These are phyloP conservation scores for Nigrograna mackinnonii DNA, from an alignment of 2,329 filamentous ascomycete genomes.

Conservation along the genomic window DNA sequence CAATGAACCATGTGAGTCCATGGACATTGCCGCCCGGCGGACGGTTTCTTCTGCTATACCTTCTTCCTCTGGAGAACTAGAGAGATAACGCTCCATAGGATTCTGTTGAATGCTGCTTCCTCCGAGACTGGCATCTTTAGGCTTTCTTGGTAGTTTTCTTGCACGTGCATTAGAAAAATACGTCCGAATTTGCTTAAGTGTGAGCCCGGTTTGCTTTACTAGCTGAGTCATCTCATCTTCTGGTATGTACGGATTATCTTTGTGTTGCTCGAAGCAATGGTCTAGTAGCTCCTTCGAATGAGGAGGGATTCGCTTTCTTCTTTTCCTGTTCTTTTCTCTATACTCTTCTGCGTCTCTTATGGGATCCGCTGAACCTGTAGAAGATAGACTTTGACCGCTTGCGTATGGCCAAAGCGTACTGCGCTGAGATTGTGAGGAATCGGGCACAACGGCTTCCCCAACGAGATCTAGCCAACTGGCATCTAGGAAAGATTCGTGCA, in stretches of 20 bases:
- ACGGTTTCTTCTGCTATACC: constrained; percentile 19
- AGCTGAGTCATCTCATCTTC: constrained; percentile 16
- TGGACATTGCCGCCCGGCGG: constrained; percentile 10
- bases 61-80: constrained; percentile 25
- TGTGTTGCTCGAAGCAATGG: constrained; percentile 19
- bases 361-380: not conserved
- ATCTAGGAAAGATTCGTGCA: constrained; percentile 10
- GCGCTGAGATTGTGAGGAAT: not conserved
- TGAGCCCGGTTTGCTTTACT: constrained; percentile 14
- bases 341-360: not conserved
- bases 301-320: constrained; percentile 13
- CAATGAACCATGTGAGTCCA: not conserved
- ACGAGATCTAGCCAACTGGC: constrained; percentile 6
- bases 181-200: constrained; percentile 20
- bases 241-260: constrained; percentile 23
- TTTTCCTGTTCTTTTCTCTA: constrained; percentile 8
- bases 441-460: not conserved
- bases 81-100: constrained; percentile 23
- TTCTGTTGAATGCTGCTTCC: constrained; percentile 11
- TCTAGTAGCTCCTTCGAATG: constrained; percentile 17
- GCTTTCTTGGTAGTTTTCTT: constrained; percentile 17
- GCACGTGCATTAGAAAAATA: constrained; percentile 27
- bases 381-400: not conserved
- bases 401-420: not conserved
- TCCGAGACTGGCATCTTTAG: too few species aligned